Evolutionary conservation across 1,284 basidiomycete species (phyloP).

Genomic region (Exobasidium rhododendri): DNA sequence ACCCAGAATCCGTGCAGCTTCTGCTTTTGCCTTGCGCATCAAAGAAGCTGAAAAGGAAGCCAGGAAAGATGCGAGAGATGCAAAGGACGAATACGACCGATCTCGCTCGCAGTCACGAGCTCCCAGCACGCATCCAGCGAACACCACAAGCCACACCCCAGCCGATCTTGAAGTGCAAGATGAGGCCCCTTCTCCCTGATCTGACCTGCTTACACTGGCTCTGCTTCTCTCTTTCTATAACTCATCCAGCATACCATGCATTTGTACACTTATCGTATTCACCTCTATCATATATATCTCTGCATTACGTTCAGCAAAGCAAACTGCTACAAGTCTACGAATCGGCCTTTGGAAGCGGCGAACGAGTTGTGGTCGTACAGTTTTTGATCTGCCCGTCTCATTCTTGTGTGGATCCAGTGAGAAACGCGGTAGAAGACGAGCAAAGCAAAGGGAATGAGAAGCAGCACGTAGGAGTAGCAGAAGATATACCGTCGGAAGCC

Average conservation of each 20-base stretch:
- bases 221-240: no score
- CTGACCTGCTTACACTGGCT: no score
- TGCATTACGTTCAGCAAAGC: no score
- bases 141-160: background rate
- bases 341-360: no score
- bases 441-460: background rate
- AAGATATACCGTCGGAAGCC: background rate
- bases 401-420: background rate
- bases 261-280: no score
- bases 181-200: no score
- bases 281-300: no score
- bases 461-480: background rate
- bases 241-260: no score
- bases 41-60: slow-evolving; percentile 22
- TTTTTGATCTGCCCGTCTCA: background rate
- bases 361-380: background rate
- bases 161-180: background rate
- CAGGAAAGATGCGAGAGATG: slow-evolving; percentile 13
- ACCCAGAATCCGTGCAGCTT: slow-evolving; percentile 29
- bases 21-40: slow-evolving; percentile 36
- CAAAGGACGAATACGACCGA: slow-evolving; percentile 10
- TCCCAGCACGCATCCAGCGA: background rate
- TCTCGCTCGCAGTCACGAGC: background rate
- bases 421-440: background rate
- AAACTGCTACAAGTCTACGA: no score